Evolutionary conservation across 345 rosid species (phyloP).

Genomic region (Corchorus olitorius): DNA sequence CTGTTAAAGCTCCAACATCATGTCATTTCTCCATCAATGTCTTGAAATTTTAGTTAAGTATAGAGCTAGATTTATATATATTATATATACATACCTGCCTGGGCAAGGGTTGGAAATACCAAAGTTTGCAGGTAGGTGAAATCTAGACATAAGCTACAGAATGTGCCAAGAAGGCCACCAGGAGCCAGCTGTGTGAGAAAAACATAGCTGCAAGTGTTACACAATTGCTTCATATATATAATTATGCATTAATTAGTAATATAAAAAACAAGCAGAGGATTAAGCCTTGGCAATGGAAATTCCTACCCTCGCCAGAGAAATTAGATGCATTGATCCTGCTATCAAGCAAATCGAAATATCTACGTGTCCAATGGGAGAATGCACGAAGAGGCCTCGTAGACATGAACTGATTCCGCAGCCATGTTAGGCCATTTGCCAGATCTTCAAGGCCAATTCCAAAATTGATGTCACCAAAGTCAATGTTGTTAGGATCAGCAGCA

Average conservation of each 20-base stretch:
- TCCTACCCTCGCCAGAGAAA: slow-evolving; percentile 31
- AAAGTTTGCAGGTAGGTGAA: neutral
- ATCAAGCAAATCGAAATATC: slow-evolving; percentile 23
- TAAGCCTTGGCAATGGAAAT: neutral
- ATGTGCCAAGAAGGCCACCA: slow-evolving; percentile 53
- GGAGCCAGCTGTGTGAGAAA: slow-evolving; percentile 28
- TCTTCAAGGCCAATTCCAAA: slow-evolving; percentile 28
- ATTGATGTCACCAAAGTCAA: slow-evolving; percentile 18
- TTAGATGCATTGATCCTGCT: slow-evolving; percentile 20
- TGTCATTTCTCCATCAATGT: neutral
- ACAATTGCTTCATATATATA: neutral
- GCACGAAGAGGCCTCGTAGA: slow-evolving; percentile 39
- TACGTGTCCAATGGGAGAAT: slow-evolving; percentile 37
- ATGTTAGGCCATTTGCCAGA: slow-evolving; percentile 20
- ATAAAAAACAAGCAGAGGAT: neutral
- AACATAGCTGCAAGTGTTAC: neutral
- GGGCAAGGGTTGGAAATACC: slow-evolving; percentile 15
- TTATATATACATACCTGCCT: slow-evolving; percentile 23
- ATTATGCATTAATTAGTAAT: neutral
- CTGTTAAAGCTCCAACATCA: slow-evolving; percentile 1
- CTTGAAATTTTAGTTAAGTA: neutral
- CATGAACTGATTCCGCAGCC: slow-evolving; percentile 35
- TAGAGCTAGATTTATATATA: neutral
- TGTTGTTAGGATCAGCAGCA: neutral
- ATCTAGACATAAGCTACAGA: slow-evolving; percentile 11